Evolutionary conservation across 2,329 filamentous ascomycete genomes (phyloP).

Genomic region (Capronia americana): DNA sequence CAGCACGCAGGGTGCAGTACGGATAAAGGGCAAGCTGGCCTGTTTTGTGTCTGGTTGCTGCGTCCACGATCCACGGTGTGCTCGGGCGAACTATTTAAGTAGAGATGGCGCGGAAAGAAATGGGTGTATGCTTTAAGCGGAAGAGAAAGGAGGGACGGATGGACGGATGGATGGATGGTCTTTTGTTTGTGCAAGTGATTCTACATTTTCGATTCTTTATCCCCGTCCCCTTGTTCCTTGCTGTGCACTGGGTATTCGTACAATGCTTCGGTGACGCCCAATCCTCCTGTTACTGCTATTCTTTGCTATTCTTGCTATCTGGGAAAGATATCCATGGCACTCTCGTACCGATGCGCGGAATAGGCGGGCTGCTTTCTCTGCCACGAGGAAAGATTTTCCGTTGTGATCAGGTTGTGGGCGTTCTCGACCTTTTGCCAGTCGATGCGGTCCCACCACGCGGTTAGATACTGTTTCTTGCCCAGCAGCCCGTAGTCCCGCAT

Average conservation of each 20-base stretch:
- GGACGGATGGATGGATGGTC: not conserved
- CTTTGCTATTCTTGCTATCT: not conserved
- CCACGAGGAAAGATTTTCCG: not conserved
- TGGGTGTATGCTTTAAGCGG: not conserved
- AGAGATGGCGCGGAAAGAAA: not conserved
- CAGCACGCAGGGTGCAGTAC: too few relatives aligned
- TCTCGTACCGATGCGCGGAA: not conserved
- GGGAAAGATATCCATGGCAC: conserved; percentile 3
- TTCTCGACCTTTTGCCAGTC: conserved; percentile 76
- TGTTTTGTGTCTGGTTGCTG: too few relatives aligned
- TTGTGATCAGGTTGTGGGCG: conserved; percentile 19
- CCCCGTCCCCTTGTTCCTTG: not conserved
- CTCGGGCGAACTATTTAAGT: not conserved
- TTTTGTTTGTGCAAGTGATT: not conserved
- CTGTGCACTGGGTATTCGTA: conserved; percentile 3
- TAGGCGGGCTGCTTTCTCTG: conserved; percentile 1
- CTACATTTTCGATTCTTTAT: not conserved
- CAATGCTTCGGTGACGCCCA: not conserved
- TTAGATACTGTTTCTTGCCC: conserved; percentile 77
- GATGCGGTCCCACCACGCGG: conserved; percentile 85
- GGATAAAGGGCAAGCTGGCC: too few relatives aligned
- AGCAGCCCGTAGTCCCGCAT: conserved; percentile 78
- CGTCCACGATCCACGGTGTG: too few relatives aligned
- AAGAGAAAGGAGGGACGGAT: not conserved
- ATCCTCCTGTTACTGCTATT: not conserved